Evolutionary conservation across 2,329 filamentous ascomycete species (phyloP), one percentile per base, ranked within the genome.

Genomic region (Arthrobotrys megalospora): DNA sequence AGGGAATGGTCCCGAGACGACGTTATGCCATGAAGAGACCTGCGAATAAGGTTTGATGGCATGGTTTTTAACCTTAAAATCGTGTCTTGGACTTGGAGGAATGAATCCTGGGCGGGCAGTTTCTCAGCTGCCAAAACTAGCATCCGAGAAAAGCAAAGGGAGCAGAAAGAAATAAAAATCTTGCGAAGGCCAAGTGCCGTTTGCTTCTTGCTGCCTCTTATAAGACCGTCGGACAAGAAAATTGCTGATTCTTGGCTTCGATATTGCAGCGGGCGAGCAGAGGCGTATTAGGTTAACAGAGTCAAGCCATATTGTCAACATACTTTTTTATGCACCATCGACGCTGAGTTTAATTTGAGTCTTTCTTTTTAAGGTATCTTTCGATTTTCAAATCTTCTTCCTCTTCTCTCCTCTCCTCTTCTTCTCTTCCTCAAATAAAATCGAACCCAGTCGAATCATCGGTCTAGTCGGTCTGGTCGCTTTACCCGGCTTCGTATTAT

Each of bases 61-160:
- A 38, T 60, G 53, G 53, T 58, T 36, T 62, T 76, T 76, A 76
- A 76, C 72, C 72, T 76, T 76, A 76, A 76, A 76, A 76, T 76
- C 34, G 28, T 66, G 50, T 65, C 50, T 73, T 70, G 69, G 69
- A 60, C 12, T 64, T 36, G 55, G 55, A 60, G 36, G 36, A 43
- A 60, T 38, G 62, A 66, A 66, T 73, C 69, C 60, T 50, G 69
- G 60, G 36, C 69, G 69, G 69, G 28, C 60, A 66, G 69, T 73
- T 73, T 73, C 69, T 73, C 60, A 73, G 69, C 69, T 72, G 68
- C 68, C 68, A 65, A 72, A 72, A 72, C 58, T 55, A 58, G 60
- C 21, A 48, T 58, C 66, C 52, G 43, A 62, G 36, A 65, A 65
- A 65, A 65, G 58, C 43, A 65, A 53, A 53, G 67, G 50, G 45